phyloP scores from a whole-genome alignment of 2,329 filamentous ascomycete genomes.

The Fusarium bactridioides region DNA sequence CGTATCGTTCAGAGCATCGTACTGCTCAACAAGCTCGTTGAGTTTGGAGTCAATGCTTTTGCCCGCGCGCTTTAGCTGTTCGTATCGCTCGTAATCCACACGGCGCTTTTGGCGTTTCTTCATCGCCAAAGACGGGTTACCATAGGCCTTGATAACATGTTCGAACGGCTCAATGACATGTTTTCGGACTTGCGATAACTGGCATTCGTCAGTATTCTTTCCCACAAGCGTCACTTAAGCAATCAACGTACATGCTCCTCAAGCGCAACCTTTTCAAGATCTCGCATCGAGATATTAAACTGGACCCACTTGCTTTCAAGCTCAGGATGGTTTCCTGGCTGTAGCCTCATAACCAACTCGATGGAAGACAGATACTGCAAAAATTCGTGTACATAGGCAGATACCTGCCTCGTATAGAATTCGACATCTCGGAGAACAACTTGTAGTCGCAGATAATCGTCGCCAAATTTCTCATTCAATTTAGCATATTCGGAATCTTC shows the following conservation, averaged over 20 bases:
- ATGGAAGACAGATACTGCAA: slow-evolving; percentile 82
- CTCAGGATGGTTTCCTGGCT: slow-evolving; percentile 79
- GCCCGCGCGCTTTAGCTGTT: slow-evolving; percentile 78
- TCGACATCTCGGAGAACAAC: slow-evolving; percentile 95
- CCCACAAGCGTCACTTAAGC: background rate
- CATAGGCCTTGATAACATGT: slow-evolving; percentile 79
- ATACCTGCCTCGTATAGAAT: slow-evolving; percentile 84
- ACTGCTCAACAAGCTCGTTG: slow-evolving; percentile 84
- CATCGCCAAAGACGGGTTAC: slow-evolving; percentile 87
- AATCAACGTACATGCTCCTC: slow-evolving; percentile 77
- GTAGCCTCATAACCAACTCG: slow-evolving; percentile 78
- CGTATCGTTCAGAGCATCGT: slow-evolving; percentile 89
- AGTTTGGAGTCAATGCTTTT: slow-evolving; percentile 90
- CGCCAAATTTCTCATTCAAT: slow-evolving; percentile 85
- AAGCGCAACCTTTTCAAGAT: slow-evolving; percentile 82
- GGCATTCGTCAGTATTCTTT: slow-evolving; percentile 4
- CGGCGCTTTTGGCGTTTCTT: slow-evolving; percentile 94
- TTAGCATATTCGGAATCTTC: slow-evolving; percentile 85
- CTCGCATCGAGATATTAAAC: slow-evolving; percentile 86
- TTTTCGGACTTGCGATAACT: slow-evolving; percentile 74
- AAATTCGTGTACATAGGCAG: slow-evolving; percentile 82
- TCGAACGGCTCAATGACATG: slow-evolving; percentile 87
- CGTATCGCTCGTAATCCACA: slow-evolving; percentile 84
- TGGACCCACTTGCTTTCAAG: slow-evolving; percentile 94
- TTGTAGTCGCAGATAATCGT: slow-evolving; percentile 91